Evolutionary conservation across 2,329 filamentous ascomycete genomes (phyloP).

Genomic region (Hymenoscyphus salicellus): DNA sequence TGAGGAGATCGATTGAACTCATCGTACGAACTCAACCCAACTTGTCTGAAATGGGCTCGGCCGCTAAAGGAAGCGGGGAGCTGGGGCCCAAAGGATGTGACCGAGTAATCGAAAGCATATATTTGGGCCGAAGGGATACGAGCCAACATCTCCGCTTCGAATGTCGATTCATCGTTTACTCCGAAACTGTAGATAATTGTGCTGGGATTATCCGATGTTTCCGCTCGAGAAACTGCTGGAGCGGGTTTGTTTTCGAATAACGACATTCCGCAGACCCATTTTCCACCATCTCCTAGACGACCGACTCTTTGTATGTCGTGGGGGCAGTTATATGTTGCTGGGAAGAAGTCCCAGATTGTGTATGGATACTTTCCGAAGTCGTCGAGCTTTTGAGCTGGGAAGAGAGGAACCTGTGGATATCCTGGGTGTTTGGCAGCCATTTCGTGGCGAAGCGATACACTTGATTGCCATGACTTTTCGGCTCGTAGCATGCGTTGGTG

Average conservation of each 20-base stretch:
- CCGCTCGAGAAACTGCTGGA: conserved; percentile 18
- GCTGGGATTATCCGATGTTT: background rate
- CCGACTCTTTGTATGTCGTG: conserved; percentile 42
- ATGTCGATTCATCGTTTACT: conserved; percentile 39
- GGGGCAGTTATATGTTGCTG: conserved; percentile 41
- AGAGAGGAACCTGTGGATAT: conserved; percentile 27
- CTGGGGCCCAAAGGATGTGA: conserved; percentile 35
- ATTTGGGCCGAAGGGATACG: conserved; percentile 39
- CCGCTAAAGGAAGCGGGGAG: conserved; percentile 13
- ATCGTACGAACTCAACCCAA: conserved; percentile 36
- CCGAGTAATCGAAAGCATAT: conserved; percentile 42
- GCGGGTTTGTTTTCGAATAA: conserved; percentile 33
- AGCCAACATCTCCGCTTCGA: conserved; percentile 40
- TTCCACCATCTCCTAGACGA: conserved; percentile 42
- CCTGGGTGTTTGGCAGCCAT: conserved; percentile 24
- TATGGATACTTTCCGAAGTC: conserved; percentile 34
- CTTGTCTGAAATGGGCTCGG: conserved; percentile 38
- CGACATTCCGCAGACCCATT: conserved; percentile 44
- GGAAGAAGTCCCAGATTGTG: conserved; percentile 42
- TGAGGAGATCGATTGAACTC: conserved; percentile 32
- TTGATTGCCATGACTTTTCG: conserved; percentile 26
- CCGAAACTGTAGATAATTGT: conserved; percentile 42
- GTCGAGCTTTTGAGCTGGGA: conserved; percentile 25
- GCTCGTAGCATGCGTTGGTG: conserved; percentile 28
- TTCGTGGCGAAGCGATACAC: conserved; percentile 26